Evolutionary conservation across 129 eudicot genomes (phyloP).

Genomic region (Solidago caesia): DNA sequence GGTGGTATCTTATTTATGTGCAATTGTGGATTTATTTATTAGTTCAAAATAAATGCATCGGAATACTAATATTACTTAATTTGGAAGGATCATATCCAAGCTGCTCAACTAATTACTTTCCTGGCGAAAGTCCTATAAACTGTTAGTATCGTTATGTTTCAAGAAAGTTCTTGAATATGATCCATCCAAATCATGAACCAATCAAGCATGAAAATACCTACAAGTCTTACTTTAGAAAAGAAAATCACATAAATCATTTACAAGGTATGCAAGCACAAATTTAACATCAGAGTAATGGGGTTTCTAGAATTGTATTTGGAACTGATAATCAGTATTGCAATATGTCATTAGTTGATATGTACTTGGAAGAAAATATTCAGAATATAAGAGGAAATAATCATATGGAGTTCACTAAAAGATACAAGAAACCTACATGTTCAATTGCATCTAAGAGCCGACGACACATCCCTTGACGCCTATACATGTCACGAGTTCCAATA

Average conservation of each 20-base stretch:
- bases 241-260: neutral
- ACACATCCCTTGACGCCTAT: conserved; percentile 98
- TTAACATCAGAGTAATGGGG: neutral
- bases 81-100: neutral
- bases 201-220: neutral
- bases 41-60: conserved; percentile 6
- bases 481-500: conserved; percentile 79
- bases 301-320: neutral
- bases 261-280: neutral
- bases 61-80: neutral
- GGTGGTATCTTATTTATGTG: neutral
- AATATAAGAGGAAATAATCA: neutral
- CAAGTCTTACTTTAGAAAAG: neutral
- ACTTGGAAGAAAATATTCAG: neutral
- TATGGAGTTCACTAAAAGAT: neutral
- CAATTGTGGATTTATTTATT: neutral
- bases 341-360: neutral
- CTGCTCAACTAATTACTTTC: neutral
- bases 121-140: neutral
- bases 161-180: neutral
- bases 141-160: no score
- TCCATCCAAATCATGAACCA: neutral
- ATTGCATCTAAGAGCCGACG: conserved; percentile 75
- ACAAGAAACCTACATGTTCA: conserved; percentile 56
- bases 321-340: neutral